phyloP scores from a whole-genome alignment of 1,284 basidiomycete species.

The Trichosporon coremiiforme region DNA sequence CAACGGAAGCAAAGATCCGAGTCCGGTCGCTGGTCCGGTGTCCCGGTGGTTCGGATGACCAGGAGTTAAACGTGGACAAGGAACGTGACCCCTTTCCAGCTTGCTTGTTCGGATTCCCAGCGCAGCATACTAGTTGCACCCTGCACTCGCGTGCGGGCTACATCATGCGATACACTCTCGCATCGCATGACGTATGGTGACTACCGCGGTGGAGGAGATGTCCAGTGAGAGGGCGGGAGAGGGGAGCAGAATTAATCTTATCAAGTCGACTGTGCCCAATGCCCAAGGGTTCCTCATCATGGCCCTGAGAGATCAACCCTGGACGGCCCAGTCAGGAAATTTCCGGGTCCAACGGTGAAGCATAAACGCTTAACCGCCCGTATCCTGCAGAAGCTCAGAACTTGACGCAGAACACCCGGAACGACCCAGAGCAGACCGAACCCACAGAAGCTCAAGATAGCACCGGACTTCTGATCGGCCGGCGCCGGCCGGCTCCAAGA shows the following conservation, averaged over 20 bases:
- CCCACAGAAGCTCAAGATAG: neutral
- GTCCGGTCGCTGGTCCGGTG: neutral
- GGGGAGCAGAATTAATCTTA: neutral
- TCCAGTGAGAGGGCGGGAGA: neutral
- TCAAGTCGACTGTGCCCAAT: neutral
- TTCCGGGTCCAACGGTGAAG: neutral
- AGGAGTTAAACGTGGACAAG: neutral
- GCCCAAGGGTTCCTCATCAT: neutral
- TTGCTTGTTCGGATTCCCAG: neutral
- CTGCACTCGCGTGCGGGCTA: neutral
- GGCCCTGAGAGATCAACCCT: neutral
- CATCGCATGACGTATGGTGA: conserved; percentile 2
- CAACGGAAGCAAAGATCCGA: neutral
- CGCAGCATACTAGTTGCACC: neutral
- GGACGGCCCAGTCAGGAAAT: neutral
- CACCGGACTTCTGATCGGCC: neutral
- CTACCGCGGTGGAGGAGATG: neutral
- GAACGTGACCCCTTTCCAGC: neutral
- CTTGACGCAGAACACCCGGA: neutral
- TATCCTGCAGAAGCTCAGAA: too few relatives aligned
- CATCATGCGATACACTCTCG: neutral
- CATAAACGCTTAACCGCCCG: neutral
- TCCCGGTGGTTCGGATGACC: neutral
- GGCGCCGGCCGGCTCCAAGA: too few relatives aligned
- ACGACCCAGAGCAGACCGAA: too few relatives aligned